These are phyloP conservation scores for Vitis amurensis DNA, from an alignment of 164 flowering plant species.

Conservation along the genomic window DNA sequence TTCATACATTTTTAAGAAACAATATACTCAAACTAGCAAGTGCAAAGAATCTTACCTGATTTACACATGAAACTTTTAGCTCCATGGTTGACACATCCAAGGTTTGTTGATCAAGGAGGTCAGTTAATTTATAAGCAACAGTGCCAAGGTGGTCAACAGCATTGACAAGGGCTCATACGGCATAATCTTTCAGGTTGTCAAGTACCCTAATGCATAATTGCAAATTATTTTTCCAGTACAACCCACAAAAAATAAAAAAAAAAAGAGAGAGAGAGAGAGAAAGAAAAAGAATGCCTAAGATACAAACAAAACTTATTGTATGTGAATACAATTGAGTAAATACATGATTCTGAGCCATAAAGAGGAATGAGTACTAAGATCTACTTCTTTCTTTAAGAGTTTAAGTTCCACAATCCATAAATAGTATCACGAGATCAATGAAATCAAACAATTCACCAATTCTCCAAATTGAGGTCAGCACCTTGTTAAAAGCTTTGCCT, in stretches of 20 bases:
- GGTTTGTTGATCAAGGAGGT: slow-evolving; percentile 85
- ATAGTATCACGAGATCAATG: too few species aligned
- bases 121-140: slow-evolving; percentile 89
- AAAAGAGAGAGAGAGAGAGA: neutral
- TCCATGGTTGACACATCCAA: slow-evolving; percentile 67
- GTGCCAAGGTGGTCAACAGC: slow-evolving; percentile 99
- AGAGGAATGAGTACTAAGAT: too few species aligned
- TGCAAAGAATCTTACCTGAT: slow-evolving; percentile 59
- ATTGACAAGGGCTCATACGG: slow-evolving; percentile 91
- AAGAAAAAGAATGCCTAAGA: neutral
- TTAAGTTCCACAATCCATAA: too few species aligned
- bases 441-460: too few species aligned
- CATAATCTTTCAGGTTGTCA: slow-evolving; percentile 92
- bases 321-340: neutral
- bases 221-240: neutral
- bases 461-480: too few species aligned
- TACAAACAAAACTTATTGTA: neutral
- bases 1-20: neutral
- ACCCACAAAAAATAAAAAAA: neutral
- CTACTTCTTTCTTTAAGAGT: too few species aligned
- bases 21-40: slow-evolving; percentile 1
- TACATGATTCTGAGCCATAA: neutral
- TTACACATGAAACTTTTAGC: slow-evolving; percentile 58
- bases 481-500: too few species aligned
- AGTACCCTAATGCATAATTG: slow-evolving; percentile 57